Base-by-base conservation (phyloP, 148 eudicot species). In the Rhododendron ovatum region DNA sequence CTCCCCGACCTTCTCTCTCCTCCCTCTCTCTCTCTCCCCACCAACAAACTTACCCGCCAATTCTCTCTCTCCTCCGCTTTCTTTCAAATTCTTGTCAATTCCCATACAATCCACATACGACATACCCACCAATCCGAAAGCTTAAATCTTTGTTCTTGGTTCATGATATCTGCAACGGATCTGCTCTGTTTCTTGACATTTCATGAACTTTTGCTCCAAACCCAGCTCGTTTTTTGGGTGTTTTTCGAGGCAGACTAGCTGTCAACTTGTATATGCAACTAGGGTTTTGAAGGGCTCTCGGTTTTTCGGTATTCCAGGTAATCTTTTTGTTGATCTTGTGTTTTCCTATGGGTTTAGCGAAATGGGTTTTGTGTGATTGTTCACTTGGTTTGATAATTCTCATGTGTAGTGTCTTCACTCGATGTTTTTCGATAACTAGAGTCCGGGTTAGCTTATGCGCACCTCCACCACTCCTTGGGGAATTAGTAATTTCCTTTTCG, bases 31-130 rank as follows among this genome's bases (percentile, higher is more conserved):
- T 87, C 67, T n/a, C n/a, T n/a, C 51, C 41, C 28, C 50, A 57
- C 83, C 86, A 11, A 84, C 80, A 13, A 81, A 79, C 82, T 86
- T 92, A 83, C 94, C 92, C 94, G 92, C 94, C 94, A 92, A 88
- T 82, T 90, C 86, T 84, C 91, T 81, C 90, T 88, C 88, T 89
- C 84, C 83, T 81, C 81, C 15, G 48, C 14, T 37, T 3, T 22
- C 57, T 87, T 92, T 91, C 87, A 88, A 91, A 89, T 89, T 88
- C 48, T 85, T 76, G 89, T 88, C 88, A 78, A 10, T 48, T 11
- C 13, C 63, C 39, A 22, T 79, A 22, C 50, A 41, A 3, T 9
- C 22, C 57, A 10, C 17, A 13, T 35, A 41, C 45, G 45, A 41
- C 45, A 0, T 47, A 17, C 78, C 41, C 47, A 80, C 81, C 37